Evolutionary conservation across 139 green algal species (phyloP), one percentile per base, ranked within the genome.

Genomic region (Chlamydomonas applanata): DNA sequence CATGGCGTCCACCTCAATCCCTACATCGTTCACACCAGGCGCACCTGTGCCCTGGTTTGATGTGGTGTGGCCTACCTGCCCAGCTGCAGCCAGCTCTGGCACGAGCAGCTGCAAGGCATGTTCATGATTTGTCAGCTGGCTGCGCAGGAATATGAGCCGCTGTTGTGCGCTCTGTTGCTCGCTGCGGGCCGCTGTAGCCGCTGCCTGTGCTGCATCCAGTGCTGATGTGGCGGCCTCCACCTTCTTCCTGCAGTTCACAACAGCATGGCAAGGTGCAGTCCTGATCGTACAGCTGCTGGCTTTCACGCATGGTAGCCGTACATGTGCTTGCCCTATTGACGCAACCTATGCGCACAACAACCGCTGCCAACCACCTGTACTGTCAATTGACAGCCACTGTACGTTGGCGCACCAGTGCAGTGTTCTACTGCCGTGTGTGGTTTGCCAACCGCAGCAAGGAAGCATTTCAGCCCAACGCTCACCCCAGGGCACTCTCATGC

Each of bases 91-190:
- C n/a, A 66, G n/a, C 69, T 84, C 22, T 29, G 13, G 2, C 3
- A 62, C 53, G 34, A 72, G 75, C 66, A 49, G 79, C 36, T 69
- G 30, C 69, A 72, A 35, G 36, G 40, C 49, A 24, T 65, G 9
- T 20, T 76, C 32, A 32, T 29, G 40, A 3, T 34, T 24, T 19
- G 40, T 11, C 40, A 49, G 40, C 40, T 49, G 40, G 40, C 40
- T 49, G 40, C 40, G 40, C 11, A 49, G 27, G 30, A 4, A 1
- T 5, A 62, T 40, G 29, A 72, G 75, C 66, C 44, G 79, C 36
- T 65, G 24, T 52, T 72, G 40, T 22, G 32, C 45, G 24, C 53
- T 17, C 20, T 76, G 35, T 29, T 29, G 40, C 7, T 34, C 30
- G 3, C 20, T 24, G 40, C 69, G 68, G 20, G 60, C 46, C 29